Base-by-base conservation (phyloP, 2,329 filamentous ascomycete species). In the Leptographium radiaticola region DNA sequence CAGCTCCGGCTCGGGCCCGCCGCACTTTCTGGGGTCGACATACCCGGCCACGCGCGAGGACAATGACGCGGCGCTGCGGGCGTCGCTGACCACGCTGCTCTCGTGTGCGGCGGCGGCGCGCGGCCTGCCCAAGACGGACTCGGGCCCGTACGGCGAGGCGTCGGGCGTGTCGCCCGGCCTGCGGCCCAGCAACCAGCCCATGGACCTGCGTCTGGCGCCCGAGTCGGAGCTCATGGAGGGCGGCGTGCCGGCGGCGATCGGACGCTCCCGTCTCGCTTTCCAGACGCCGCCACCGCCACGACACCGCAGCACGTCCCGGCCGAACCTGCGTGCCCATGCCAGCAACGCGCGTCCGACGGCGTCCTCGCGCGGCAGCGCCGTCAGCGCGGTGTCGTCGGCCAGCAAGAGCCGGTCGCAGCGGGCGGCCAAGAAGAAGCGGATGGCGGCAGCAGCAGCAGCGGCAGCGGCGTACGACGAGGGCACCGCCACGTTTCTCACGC, bases 31-130 rank as follows among this genome's bases (percentile, higher is more conserved):
- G 65, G 84, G 85, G 0, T 84, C 87, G 1, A 80, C 80, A 64
- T 84, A 85, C 0, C 84, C 87, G 1, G 80, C 81, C 4, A 81
- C 87, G 62, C 87, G 89, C 61, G 84, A 87, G 49, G 89, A 97
- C 62, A 90, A 97, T 62, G 93, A 98, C 62, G 93, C 89, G 34
- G 93, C 89, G 2, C 76, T 98, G 12, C 84, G 93, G 38, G 89
- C 93, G 20, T 95, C 89, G 49, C 76, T 98, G n/a, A 95, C 89
- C 1, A 97, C 93, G 0, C 77, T 98, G 13, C 79, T 98, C 13
- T 96, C 91, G n/a, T 95, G 89, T 63, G 91, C 89, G 0, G 89
- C 90, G 4, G 93, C 91, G 0, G 93, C 91, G 1, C 80, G 93
- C 45, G 86, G 86, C 5, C 73, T 93, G 16, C 81, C 85, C 1